Base-by-base conservation (phyloP, 1,139 yeast genomes). In the Saccharomyces hybrid region DNA sequence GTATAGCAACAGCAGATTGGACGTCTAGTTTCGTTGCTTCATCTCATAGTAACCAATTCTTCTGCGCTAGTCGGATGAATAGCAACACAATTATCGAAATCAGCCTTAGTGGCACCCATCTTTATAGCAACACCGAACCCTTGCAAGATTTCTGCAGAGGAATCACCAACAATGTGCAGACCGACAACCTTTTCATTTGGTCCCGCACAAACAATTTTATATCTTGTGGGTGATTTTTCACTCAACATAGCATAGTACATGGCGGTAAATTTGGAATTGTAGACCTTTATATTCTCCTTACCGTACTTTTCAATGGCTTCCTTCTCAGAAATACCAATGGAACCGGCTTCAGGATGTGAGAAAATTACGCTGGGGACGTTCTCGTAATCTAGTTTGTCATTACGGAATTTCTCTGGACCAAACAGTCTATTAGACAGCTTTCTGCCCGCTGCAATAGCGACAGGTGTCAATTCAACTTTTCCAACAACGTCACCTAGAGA, bases 51-150 rank as follows among this genome's bases (percentile, higher is more conserved):
- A 48, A 93, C 99, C 57, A 93, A 75, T 74, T 93, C 99, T 75
- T 93, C 99, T 48, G 99, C 99, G 61, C 95, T 83, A 1, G 99
- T 91, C 59, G 99, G 99, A 72, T 93, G 99, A 67, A 93, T 93
- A 50, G 99, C 99, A 41, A 93, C 98, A 75, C 95, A 88, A 70
- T 77, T 84, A 73, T 93, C 99, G 61, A 93, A 91, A 71, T 93
- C 97, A 52, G 82, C 82, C 78, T 93, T 93, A 50, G 99, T 93
- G 49, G 99, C 99, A 44, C 99, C 99, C 96, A 88, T 88, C 75
- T 90, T 90, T 62, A 93, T 77, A 55, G 99, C 99, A 53, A 90
- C 99, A 55, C 98, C 99, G 67, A 93, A 93, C 41, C 99, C 99
- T 78, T 93, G 99, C 64, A 93, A 79, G 59, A 95, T 90, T 73